Evolutionary conservation across 1,284 basidiomycete genomes (phyloP).

Genomic region (Leccinum fuscescens): DNA sequence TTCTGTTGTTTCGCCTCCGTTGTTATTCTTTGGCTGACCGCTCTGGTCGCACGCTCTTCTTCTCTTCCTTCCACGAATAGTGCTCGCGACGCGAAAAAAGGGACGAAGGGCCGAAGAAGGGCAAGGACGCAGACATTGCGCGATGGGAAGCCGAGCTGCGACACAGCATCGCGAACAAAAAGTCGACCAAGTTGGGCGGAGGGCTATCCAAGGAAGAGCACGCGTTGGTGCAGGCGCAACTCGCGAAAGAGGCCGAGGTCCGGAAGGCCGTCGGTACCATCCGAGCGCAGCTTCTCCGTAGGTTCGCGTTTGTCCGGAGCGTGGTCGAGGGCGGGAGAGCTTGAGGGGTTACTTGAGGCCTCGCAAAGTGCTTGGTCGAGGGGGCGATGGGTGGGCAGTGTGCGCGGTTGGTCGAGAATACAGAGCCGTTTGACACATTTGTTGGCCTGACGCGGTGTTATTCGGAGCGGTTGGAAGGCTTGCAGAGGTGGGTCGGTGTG

Average conservation of each 20-base stretch:
- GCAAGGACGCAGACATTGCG: slow-evolving; percentile 83
- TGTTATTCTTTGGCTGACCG: background rate
- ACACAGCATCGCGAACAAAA: slow-evolving; percentile 79
- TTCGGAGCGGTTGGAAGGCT: slow-evolving; percentile 68
- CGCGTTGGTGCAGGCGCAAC: slow-evolving; percentile 74
- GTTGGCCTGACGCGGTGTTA: slow-evolving; percentile 63
- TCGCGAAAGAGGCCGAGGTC: slow-evolving; percentile 72
- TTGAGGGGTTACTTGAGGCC: slow-evolving; percentile 56
- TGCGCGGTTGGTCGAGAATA: slow-evolving; percentile 55
- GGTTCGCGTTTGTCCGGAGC: slow-evolving; percentile 65
- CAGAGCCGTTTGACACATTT: slow-evolving; percentile 67
- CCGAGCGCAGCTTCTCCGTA: slow-evolving; percentile 59
- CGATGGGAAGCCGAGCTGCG: slow-evolving; percentile 95
- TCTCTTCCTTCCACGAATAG: slow-evolving; percentile 36
- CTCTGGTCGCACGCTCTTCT: background rate
- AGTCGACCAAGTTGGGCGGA: slow-evolving; percentile 26
- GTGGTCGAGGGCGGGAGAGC: slow-evolving; percentile 45
- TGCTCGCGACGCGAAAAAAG: slow-evolving; percentile 65
- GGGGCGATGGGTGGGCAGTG: slow-evolving; percentile 52
- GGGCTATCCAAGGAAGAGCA: slow-evolving; percentile 83
- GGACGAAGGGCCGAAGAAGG: slow-evolving; percentile 60
- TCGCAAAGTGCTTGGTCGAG: no score
- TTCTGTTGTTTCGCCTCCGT: background rate
- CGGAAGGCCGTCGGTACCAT: slow-evolving; percentile 58
- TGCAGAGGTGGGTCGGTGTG: slow-evolving; percentile 73